Evolutionary conservation across 2,329 filamentous ascomycete genomes (phyloP).

Genomic region (Phyllosticta capitalensis): DNA sequence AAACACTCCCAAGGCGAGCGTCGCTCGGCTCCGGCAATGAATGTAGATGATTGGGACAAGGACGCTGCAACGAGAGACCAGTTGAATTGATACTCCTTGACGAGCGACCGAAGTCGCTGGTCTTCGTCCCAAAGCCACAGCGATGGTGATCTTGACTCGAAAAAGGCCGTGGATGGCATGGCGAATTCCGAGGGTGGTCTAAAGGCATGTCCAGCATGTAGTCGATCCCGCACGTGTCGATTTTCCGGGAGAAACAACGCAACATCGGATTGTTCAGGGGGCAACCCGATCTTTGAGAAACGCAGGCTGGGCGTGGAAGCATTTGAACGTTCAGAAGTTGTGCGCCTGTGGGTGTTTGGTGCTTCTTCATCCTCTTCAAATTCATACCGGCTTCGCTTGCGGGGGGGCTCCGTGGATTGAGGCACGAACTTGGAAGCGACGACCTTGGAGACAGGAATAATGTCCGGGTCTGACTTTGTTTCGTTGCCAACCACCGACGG

Average conservation of each 20-base stretch:
- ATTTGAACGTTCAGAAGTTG: constrained; percentile 35
- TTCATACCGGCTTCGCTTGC: constrained; percentile 73
- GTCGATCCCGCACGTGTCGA: constrained; percentile 76
- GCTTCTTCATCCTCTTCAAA: constrained; percentile 63
- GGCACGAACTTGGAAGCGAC: constrained; percentile 72
- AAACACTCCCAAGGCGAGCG: constrained; percentile 98
- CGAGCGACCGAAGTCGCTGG: constrained; percentile 73
- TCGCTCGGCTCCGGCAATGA: constrained; percentile 77
- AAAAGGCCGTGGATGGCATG: constrained; percentile 87
- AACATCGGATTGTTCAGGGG: constrained; percentile 64
- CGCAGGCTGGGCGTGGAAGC: constrained; percentile 30
- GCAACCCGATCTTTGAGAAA: constrained; percentile 41
- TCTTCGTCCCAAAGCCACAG: constrained; percentile 90
- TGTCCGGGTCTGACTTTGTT: constrained; percentile 9
- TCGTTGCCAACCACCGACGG: constrained; percentile 37
- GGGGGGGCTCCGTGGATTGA: constrained; percentile 52
- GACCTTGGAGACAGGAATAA: constrained; percentile 73
- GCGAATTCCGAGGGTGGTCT: constrained; percentile 81
- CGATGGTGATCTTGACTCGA: constrained; percentile 75
- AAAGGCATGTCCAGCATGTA: constrained; percentile 88
- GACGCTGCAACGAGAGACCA: constrained; percentile 90
- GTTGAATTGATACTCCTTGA: constrained; percentile 92
- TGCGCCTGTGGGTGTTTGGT: constrained; percentile 24
- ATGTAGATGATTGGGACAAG: constrained; percentile 62
- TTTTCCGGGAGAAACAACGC: constrained; percentile 85